Conservation (phyloP, 768 basidiomycete species). For the Porphyrellus cyaneotinctus region DNA sequence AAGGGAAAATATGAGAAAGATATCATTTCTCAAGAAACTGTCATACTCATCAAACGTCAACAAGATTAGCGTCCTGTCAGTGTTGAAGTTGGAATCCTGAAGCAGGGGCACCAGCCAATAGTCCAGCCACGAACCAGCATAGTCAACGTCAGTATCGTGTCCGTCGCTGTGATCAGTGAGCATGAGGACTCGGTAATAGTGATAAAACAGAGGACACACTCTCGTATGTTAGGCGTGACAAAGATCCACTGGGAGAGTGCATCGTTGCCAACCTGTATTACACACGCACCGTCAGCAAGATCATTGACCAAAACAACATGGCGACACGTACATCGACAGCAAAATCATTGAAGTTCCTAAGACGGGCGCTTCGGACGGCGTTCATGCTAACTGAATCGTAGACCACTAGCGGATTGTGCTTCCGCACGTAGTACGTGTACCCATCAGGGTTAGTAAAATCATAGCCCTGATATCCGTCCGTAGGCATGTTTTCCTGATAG, state of each 20-base stretch:
- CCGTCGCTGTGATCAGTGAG: constrained; percentile 41
- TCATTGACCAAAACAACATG: background rate
- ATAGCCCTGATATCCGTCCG: constrained; percentile 43
- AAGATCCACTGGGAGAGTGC: constrained; percentile 57
- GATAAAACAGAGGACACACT: constrained; percentile 14
- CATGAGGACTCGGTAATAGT: no score
- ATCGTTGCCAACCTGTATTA: constrained; percentile 29
- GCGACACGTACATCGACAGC: constrained; percentile 41
- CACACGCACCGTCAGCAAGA: background rate
- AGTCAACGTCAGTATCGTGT: constrained; percentile 55
- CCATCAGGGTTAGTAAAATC: constrained; percentile 23
- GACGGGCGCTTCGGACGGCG: constrained; percentile 37
- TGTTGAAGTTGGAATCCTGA: background rate
- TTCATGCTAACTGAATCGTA: constrained; percentile 46
- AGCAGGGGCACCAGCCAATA: constrained; percentile 33
- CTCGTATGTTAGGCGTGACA: constrained; percentile 54
- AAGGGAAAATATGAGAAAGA: background rate
- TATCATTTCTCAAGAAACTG: constrained; percentile 19
- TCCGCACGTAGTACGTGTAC: constrained; percentile 39
- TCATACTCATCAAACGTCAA: constrained; percentile 1
- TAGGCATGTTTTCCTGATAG: constrained; percentile 57
- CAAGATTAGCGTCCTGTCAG: background rate
- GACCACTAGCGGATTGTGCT: constrained; percentile 51
- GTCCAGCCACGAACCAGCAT: constrained; percentile 41
- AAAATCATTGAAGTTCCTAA: constrained; percentile 61